These are phyloP conservation scores for Thermoascus crustaceus DNA, from an alignment of 2,329 filamentous ascomycete species.

Conservation along the genomic window DNA sequence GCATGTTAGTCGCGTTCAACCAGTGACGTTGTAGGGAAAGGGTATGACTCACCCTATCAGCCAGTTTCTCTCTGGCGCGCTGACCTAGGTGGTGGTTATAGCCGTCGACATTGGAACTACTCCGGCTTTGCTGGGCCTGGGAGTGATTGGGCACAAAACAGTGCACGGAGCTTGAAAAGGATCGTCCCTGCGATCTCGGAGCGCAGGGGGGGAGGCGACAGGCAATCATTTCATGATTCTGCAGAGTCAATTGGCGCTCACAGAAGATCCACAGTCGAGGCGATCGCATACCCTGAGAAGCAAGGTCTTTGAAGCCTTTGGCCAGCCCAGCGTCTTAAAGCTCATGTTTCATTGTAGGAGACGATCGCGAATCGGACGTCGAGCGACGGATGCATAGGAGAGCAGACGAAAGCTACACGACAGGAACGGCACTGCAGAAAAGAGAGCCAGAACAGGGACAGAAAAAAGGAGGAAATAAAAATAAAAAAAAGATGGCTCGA, in stretches of 20 bases:
- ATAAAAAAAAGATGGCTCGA: too few relatives aligned
- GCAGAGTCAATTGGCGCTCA: neutral
- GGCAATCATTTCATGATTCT: slow-evolving; percentile 1
- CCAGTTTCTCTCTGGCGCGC: slow-evolving; percentile 36
- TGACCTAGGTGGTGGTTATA: slow-evolving; percentile 25
- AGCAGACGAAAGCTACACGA: too few relatives aligned
- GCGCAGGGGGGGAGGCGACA: neutral
- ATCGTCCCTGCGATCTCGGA: slow-evolving; percentile 6
- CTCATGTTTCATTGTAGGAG: slow-evolving; percentile 26
- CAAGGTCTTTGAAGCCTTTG: slow-evolving; percentile 21
- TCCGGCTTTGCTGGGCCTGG: neutral
- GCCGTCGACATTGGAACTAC: neutral
- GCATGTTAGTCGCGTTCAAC: slow-evolving; percentile 2
- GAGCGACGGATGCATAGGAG: slow-evolving; percentile 12
- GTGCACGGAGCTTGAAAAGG: slow-evolving; percentile 7
- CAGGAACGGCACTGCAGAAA: too few relatives aligned
- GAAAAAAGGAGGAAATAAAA: too few relatives aligned
- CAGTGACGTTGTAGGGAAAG: neutral
- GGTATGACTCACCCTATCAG: slow-evolving; percentile 29
- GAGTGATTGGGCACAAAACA: slow-evolving; percentile 1
- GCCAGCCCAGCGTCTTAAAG: slow-evolving; percentile 24
- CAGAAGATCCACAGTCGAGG: neutral
- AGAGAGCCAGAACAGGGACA: too few relatives aligned
- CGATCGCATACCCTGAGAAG: slow-evolving; percentile 19
- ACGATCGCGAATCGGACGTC: slow-evolving; percentile 5